phyloP scores from a whole-genome alignment of 106 monocot genomes.

The Alisma plantagoaquatica region DNA sequence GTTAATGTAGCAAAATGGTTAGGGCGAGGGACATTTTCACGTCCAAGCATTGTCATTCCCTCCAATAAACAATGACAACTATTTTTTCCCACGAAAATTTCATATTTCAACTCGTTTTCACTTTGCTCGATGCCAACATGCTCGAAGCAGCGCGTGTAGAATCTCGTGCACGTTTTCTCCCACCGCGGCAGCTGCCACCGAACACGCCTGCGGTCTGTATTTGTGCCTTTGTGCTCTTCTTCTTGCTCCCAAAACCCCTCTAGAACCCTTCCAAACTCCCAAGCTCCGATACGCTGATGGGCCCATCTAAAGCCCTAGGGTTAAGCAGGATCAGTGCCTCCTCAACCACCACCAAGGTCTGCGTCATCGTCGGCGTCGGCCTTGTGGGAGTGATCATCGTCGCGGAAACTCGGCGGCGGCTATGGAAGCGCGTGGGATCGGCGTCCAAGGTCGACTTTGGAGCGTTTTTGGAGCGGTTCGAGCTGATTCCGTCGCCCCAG shows the following conservation, averaged over 20 bases:
- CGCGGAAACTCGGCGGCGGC: slow-evolving; percentile 41
- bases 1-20: no score
- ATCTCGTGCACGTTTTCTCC: no score
- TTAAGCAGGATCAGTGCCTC: slow-evolving; percentile 20
- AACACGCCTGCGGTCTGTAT: no score
- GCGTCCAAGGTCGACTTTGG: slow-evolving; percentile 30
- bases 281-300: slow-evolving; percentile 22
- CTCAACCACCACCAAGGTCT: slow-evolving; percentile 44
- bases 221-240: no score
- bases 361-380: slow-evolving; percentile 68
- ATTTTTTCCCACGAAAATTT: no score
- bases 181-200: no score
- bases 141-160: no score
- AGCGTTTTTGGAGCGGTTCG: slow-evolving; percentile 83
- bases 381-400: slow-evolving; percentile 61
- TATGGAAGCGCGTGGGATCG: slow-evolving; percentile 8
- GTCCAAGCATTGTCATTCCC: no score
- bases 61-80: no score
- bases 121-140: no score
- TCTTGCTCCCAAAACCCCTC: slow-evolving; percentile 8
- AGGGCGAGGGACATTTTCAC: no score
- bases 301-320: slow-evolving; percentile 15
- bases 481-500: slow-evolving; percentile 58
- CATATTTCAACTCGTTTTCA: no score
- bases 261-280: neutral